Conservation (phyloP, 768 basidiomycete genomes). For the Trametes maxima region DNA sequence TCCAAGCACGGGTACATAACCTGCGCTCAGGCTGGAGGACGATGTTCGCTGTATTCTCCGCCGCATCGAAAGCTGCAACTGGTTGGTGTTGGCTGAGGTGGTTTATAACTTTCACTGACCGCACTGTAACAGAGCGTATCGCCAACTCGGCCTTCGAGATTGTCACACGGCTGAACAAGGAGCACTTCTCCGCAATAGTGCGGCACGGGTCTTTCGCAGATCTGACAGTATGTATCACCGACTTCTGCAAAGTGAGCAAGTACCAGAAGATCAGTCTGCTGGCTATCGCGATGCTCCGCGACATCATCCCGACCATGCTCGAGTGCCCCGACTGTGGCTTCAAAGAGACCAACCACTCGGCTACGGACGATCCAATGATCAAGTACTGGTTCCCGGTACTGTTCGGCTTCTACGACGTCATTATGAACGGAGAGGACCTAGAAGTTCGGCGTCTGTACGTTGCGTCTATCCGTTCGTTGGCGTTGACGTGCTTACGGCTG, state of each 20-base stretch:
- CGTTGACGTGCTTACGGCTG: conserved; percentile 7
- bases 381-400: conserved; percentile 96
- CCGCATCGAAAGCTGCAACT: conserved; percentile 90
- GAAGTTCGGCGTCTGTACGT: conserved; percentile 95
- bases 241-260: conserved; percentile 99
- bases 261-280: conserved; percentile 97
- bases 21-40: conserved; percentile 98
- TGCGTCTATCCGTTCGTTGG: neutral
- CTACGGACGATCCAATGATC: conserved; percentile 83
- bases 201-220: conserved; percentile 95
- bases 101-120: neutral
- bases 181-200: conserved; percentile 90
- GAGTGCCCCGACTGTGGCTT: conserved; percentile 69
- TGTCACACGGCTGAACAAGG: conserved; percentile 86
- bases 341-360: conserved; percentile 39
- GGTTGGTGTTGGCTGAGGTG: conserved; percentile 47
- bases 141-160: conserved; percentile 95
- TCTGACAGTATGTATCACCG: conserved; percentile 94
- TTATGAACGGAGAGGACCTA: conserved; percentile 99
- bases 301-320: conserved; percentile 91
- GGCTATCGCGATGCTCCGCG: conserved; percentile 95
- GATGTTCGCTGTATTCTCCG: conserved; percentile 98
- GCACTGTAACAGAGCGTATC: conserved; percentile 68
- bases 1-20: conserved; percentile 92
- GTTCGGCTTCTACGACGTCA: conserved; percentile 98